Conservation (phyloP, 495 filamentous ascomycete genomes). For the Peziza echinospora region DNA sequence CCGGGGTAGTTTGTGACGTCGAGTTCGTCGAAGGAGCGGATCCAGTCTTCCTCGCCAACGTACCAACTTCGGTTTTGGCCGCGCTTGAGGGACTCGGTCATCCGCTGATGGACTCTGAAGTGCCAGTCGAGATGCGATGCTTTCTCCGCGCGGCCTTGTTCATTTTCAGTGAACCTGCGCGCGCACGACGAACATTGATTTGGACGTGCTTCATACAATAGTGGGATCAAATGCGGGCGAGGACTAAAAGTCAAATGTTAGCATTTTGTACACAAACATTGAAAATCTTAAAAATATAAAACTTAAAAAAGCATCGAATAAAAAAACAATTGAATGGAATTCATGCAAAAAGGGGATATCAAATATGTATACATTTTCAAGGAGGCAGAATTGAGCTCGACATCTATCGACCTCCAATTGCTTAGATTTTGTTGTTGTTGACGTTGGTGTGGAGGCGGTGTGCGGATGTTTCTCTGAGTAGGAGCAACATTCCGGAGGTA, state of each 20-base stretch:
- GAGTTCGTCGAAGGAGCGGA: constrained; percentile 51
- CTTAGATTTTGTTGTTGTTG: constrained; percentile 9
- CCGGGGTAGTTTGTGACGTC: constrained; percentile 24
- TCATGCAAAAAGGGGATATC: no score
- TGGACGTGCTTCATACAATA: constrained; percentile 55
- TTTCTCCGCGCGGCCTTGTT: constrained; percentile 63
- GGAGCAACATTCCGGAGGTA: neutral
- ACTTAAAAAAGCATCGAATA: constrained; percentile 6
- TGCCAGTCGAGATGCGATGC: constrained; percentile 95
- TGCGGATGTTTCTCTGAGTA: neutral
- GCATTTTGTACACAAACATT: constrained; percentile 13
- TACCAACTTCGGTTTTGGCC: constrained; percentile 85
- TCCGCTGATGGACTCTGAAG: constrained; percentile 76
- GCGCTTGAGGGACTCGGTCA: constrained; percentile 56
- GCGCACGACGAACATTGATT: constrained; percentile 82
- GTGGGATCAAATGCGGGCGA: constrained; percentile 46
- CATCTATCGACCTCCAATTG: constrained; percentile 29
- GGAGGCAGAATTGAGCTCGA: constrained; percentile 47
- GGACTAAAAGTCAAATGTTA: constrained; percentile 33
- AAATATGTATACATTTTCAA: constrained; percentile 58
- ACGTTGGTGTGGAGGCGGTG: constrained; percentile 4
- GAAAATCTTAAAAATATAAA: constrained; percentile 8
- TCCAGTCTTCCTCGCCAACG: constrained; percentile 85
- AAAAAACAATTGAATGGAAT: constrained; percentile 4
- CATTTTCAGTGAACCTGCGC: constrained; percentile 54